Percentiles rank a stretch among this genome's conserved stretches.
Evolutionary conservation across 305 asterid species (phyloP).

Genomic region (Solanum hybrid): DNA sequence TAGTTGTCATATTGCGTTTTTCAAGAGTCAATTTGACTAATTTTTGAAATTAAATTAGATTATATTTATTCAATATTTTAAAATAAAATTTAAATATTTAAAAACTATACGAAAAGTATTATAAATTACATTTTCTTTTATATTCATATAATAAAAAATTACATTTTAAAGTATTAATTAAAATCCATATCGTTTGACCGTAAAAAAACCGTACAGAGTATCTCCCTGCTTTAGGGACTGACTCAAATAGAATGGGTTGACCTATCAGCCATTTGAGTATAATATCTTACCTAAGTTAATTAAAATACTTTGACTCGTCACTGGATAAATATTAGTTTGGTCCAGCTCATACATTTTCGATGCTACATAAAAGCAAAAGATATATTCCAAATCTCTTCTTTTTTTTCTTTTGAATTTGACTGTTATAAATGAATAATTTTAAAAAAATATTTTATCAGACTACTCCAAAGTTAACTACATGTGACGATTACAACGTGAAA

Average conservation of each 20-base stretch:
- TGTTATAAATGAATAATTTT: neutral
- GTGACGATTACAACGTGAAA: neutral
- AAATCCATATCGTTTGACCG: neutral
- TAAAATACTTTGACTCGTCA: neutral
- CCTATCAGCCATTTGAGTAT: neutral
- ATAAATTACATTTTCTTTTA: no score
- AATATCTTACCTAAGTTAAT: neutral
- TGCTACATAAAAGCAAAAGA: neutral
- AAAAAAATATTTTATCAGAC: no score
- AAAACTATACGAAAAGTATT: no score
- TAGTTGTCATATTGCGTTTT: no score
- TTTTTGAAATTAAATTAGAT: no score
- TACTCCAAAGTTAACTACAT: neutral
- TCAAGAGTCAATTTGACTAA: no score
- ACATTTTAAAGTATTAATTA: no score
- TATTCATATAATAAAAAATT: no score
- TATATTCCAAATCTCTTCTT: neutral
- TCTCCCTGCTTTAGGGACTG: neutral
- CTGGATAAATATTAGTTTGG: neutral
- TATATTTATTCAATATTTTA: no score
- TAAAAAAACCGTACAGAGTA: neutral
- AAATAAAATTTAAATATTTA: no score
- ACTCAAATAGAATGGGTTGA: neutral
- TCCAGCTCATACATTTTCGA: neutral
- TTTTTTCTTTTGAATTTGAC: neutral